A percentile compares a stretch with the other conserved stretches of the same genome.
These are phyloP conservation scores for Epithemia pelagica DNA, from an alignment of 108 stramenopile genomes.

Conservation along the genomic window DNA sequence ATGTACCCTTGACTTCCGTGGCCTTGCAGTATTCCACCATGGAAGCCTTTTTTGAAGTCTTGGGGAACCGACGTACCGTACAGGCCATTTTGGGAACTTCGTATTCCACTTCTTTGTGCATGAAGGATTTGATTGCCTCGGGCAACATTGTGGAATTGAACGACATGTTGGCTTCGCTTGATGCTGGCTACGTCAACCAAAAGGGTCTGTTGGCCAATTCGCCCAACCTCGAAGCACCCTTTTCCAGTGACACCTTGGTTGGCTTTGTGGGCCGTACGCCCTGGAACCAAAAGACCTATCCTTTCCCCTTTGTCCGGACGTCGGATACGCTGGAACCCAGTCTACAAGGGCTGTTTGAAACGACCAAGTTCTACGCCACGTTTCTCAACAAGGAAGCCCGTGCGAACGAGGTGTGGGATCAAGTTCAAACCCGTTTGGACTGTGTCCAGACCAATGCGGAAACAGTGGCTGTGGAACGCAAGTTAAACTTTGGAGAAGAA, in stretches of 20 bases:
- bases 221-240: too few species aligned
- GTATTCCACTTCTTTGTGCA: constrained; percentile 33
- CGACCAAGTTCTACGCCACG: constrained; percentile 25
- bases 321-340: constrained; percentile 7
- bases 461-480: background rate
- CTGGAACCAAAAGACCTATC: too few species aligned
- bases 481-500: too few species aligned
- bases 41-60: constrained; percentile 23
- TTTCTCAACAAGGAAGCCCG: constrained; percentile 30
- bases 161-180: background rate
- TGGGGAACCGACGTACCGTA: constrained; percentile 21
- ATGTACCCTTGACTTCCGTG: constrained; percentile 23
- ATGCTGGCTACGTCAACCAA: background rate
- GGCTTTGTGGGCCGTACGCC: background rate
- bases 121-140: constrained; percentile 16
- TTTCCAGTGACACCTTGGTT: too few species aligned
- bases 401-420: constrained; percentile 17
- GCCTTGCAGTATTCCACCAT: constrained; percentile 22
- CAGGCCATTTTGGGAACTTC: constrained; percentile 14
- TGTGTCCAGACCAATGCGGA: constrained; percentile 18
- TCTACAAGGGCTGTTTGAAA: constrained; percentile 29
- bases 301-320: background rate
- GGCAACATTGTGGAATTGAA: constrained; percentile 1
- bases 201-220: too few species aligned
- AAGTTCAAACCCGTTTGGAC: constrained; percentile 17